Conservation (phyloP, 192 early-diverging fungal genomes). For the Umbelopsis sp. region DNA sequence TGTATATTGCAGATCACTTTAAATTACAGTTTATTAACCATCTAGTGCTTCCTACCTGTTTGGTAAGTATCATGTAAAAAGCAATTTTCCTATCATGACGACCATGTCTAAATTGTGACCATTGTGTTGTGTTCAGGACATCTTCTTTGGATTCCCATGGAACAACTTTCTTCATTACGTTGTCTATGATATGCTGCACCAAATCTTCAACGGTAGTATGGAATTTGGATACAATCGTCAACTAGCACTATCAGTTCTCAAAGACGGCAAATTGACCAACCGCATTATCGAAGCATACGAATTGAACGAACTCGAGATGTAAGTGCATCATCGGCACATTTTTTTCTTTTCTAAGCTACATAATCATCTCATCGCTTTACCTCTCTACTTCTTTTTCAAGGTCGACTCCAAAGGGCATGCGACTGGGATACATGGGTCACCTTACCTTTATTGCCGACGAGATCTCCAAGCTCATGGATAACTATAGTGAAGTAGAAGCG, state of each 20-base stretch:
- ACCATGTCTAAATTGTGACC: not conserved
- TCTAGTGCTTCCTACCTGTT: conserved; percentile 63
- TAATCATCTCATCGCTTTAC: not conserved
- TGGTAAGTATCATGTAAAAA: conserved; percentile 32
- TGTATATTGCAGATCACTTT: conserved; percentile 70
- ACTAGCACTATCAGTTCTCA: conserved; percentile 68
- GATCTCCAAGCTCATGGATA: conserved; percentile 86
- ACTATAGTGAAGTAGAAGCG: conserved; percentile 43
- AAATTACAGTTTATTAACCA: conserved; percentile 70
- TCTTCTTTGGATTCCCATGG: conserved; percentile 95
- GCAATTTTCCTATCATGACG: not conserved
- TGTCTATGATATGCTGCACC: conserved; percentile 98
- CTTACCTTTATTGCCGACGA: conserved; percentile 97
- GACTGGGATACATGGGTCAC: conserved; percentile 98
- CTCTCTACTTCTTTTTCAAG: conserved; percentile 32
- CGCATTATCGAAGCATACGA: conserved; percentile 85
- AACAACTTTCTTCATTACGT: conserved; percentile 99
- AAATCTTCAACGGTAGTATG: conserved; percentile 93
- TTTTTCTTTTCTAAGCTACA: too few species aligned
- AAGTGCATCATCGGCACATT: conserved; percentile 26
- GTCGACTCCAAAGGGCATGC: conserved; percentile 81
- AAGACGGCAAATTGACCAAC: conserved; percentile 83
- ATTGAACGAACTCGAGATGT: conserved; percentile 81
- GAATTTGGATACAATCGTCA: conserved; percentile 59
- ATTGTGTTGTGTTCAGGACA: conserved; percentile 39